Evolutionary conservation across 768 basidiomycete species (phyloP), one percentile per base, ranked within the genome.

Genomic region (Serendipita vermifera): DNA sequence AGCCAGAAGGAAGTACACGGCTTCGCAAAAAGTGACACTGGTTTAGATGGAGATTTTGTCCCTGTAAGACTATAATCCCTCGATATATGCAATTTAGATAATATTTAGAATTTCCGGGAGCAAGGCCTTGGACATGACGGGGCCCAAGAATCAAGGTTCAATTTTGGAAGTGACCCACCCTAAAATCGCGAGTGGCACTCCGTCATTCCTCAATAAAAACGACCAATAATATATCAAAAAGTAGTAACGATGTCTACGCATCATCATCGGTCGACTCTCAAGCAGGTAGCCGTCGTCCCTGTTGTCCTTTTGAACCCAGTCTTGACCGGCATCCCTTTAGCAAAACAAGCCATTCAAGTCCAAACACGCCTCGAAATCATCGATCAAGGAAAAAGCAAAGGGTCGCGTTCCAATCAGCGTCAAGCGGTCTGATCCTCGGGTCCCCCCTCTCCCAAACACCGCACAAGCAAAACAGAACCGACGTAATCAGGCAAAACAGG

Each of bases 271-370:
- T 74, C 93, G 39, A 85, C 89, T 5, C 78, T 90, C 60, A 96
- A 94, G 70, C 92, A 96, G 77, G 78, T 77, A 58, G 41, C 76
- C 62, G 46, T 51, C 53, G 55, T 55, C 55, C 40, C 40, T 32
- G 38, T 54, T 56, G 35, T 38, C 38, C 38, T 38, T 20, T 32
- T 17, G 3, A 53, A 41, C 33, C 17, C 31, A 35, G 11, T 39
- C 59, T 33, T 54, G 20, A 55, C 55, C 29, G 32, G 38, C 41
- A 46, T 35, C 46, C 54, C 40, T 17, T 14, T 60, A 92, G 88
- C 72, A 81, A 75, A 96, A 98, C 70, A 98, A 98, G 68, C 62
- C 77, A 1, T 97, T 87, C 75, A 97, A 97, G 71, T 89, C 89
- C 2, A 87, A 82, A 66, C 87, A 92, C 73, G 79, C 90, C 2